Base-by-base conservation (phyloP, 768 basidiomycete genomes). In the Arthromyces matolae region DNA sequence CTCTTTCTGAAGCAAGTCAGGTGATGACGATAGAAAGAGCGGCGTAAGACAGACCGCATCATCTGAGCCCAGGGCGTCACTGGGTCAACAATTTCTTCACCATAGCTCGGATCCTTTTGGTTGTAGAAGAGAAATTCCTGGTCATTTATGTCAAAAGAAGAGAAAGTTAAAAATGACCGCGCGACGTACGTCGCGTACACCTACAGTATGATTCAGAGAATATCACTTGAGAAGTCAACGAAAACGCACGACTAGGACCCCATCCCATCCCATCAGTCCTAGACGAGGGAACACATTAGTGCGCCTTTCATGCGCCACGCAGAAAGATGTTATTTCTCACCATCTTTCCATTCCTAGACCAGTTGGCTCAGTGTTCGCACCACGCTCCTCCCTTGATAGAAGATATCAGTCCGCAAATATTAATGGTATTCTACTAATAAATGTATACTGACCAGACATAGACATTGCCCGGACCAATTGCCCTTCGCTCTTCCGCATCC, bases 301-400 rank as follows among this genome's bases (percentile, higher is more conserved):
- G 45, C 40, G 22, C 18, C 25, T 34, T 42, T 46, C 8, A 23
- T 47, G 45, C 48, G 32, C 48, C 51, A 44, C 27, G 22, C 40
- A 33, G 42, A 34, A 18, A 49, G 43, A 23, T 28, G 22, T 13
- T 18, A 9, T 24, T 42, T 61, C 69, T 29, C 59, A 81, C 84
- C 89, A 89, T 64, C 89, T 76, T 57, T 91, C 89, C 84, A 92
- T 92, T 29, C 89, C 89, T 38, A 89, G 77, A 12, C 89, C 89
- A 8, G 87, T 86, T 24, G 75, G 76, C 60, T 89, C 87, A n/a
- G 84, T 81, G 61, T 86, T 88, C 6, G 88, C 85, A 20, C 85
- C 85, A 52, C 88, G 84, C 56, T 92, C 89, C 62, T 92, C 89
- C 89, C 73, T 75, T n/a, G n/a, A n/a, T 32, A 22, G 32, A 39